These are phyloP conservation scores for Thalassia testudinum DNA, from an alignment of 116 monocot species.

Conservation along the genomic window DNA sequence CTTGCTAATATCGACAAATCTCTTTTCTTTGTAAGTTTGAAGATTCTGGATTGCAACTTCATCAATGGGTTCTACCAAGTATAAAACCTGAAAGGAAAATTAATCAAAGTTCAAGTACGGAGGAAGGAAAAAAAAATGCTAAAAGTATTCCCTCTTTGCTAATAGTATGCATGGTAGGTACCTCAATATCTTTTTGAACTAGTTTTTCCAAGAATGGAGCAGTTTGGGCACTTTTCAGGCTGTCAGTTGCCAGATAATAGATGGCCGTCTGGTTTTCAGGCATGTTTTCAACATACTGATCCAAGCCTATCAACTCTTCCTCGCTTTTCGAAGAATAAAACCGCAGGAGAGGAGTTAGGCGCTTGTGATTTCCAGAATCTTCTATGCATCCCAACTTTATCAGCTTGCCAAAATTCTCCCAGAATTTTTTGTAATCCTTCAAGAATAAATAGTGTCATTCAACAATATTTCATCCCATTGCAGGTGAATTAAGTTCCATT, in stretches of 20 bases:
- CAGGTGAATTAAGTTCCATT: not conserved
- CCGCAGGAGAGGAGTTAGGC: slow-evolving; percentile 59
- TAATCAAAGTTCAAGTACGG: not conserved
- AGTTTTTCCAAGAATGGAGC: slow-evolving; percentile 93
- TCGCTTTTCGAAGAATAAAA: slow-evolving; percentile 85
- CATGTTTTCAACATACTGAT: slow-evolving; percentile 92
- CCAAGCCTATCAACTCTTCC: slow-evolving; percentile 75
- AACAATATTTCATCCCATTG: not conserved
- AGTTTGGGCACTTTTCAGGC: slow-evolving; percentile 86
- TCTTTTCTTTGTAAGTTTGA: slow-evolving; percentile 92
- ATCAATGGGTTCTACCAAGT: slow-evolving; percentile 96
- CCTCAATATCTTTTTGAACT: slow-evolving; percentile 85
- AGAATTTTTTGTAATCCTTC: slow-evolving; percentile 92
- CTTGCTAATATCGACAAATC: slow-evolving; percentile 98
- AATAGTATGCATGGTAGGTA: no score
- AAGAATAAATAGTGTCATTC: not conserved
- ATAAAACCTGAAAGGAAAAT: slow-evolving; percentile 48
- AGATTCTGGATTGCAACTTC: slow-evolving; percentile 96
- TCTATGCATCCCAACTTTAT: slow-evolving; percentile 91
- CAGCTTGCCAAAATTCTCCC: slow-evolving; percentile 99
- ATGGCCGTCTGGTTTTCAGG: slow-evolving; percentile 83
- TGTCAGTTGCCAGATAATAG: slow-evolving; percentile 87
- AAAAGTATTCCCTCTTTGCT: no score
- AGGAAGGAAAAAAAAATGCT: not conserved
- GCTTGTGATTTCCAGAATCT: slow-evolving; percentile 91